Conservation (phyloP, 805 yeast genomes). For the Starmera caribaea region DNA sequence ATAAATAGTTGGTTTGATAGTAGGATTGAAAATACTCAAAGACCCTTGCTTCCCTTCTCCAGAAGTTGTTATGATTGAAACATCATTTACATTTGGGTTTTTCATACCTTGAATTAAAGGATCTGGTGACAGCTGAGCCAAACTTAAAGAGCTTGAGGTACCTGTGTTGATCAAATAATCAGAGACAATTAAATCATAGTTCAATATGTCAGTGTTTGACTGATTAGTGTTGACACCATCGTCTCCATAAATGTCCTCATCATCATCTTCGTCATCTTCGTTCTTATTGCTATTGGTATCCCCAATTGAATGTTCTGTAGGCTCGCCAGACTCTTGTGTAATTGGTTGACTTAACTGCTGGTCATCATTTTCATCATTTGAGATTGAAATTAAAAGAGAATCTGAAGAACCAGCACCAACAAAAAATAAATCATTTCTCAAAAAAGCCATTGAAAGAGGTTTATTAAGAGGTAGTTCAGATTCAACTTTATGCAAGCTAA, state of each 20-base stretch:
- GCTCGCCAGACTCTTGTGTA: neutral
- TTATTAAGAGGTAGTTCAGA: conserved; percentile 10
- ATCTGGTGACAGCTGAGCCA: conserved; percentile 52
- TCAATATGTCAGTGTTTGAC: conserved; percentile 9
- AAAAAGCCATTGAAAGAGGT: conserved; percentile 26
- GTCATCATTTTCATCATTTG: conserved; percentile 16
- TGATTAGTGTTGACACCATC: conserved; percentile 4
- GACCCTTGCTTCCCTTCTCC: conserved; percentile 52
- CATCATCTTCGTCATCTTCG: conserved; percentile 38
- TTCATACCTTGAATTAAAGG: conserved; percentile 48
- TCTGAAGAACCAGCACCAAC: conserved; percentile 55
- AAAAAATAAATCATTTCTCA: conserved; percentile 39
- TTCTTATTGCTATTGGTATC: conserved; percentile 18
- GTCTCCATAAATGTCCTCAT: conserved; percentile 28
- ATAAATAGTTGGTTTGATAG: conserved; percentile 57
- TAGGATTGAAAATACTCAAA: conserved; percentile 54
- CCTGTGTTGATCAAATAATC: conserved; percentile 61
- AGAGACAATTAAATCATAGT: conserved; percentile 31
- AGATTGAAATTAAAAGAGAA: conserved; percentile 27
- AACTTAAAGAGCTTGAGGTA: conserved; percentile 58
- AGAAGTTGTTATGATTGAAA: conserved; percentile 58
- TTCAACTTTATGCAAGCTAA: conserved; percentile 8
- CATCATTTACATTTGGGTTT: conserved; percentile 59
- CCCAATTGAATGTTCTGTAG: conserved; percentile 9
- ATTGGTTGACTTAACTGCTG: neutral